Evolutionary conservation across 2,329 filamentous ascomycete genomes (phyloP).

Genomic region (Akanthomyces dipterigenus): DNA sequence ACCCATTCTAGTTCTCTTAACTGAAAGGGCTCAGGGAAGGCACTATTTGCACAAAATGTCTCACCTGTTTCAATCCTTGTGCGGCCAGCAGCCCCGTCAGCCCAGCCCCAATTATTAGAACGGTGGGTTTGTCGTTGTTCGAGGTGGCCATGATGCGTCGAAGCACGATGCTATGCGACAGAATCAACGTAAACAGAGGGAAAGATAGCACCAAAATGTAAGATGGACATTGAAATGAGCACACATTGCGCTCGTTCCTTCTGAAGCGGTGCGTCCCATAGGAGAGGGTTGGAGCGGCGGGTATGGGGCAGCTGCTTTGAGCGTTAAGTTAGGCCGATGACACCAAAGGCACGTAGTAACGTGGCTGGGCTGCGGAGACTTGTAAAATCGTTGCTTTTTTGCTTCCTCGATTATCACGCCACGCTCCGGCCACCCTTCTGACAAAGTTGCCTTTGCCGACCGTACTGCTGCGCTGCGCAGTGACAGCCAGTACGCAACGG

Average conservation of each 20-base stretch:
- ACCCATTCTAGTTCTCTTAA: conserved; percentile 22
- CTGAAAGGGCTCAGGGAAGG: not conserved
- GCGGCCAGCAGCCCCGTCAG: conserved; percentile 30
- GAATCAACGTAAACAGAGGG: not conserved
- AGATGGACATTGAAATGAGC: not conserved
- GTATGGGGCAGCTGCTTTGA: not conserved
- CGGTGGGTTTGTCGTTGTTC: not conserved
- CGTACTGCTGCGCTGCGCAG: not conserved
- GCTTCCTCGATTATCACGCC: not conserved
- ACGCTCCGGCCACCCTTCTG: not conserved
- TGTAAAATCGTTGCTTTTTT: not conserved
- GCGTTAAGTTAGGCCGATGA: not conserved
- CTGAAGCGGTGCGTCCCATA: not conserved
- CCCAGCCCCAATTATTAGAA: conserved; percentile 27
- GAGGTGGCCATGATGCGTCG: not conserved
- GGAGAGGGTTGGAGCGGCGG: not conserved
- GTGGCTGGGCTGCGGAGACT: not conserved
- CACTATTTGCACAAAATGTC: not conserved
- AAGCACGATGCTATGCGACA: not conserved
- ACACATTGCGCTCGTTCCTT: not conserved
- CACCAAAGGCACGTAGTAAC: not conserved
- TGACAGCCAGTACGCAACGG: not conserved
- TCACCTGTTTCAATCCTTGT: conserved; percentile 30
- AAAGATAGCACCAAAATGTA: not conserved
- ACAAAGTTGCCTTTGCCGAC: not conserved